Evolutionary conservation across 257 asterid species (phyloP), one percentile per base, ranked within the genome.

Genomic region (Marsdenia floribunda): DNA sequence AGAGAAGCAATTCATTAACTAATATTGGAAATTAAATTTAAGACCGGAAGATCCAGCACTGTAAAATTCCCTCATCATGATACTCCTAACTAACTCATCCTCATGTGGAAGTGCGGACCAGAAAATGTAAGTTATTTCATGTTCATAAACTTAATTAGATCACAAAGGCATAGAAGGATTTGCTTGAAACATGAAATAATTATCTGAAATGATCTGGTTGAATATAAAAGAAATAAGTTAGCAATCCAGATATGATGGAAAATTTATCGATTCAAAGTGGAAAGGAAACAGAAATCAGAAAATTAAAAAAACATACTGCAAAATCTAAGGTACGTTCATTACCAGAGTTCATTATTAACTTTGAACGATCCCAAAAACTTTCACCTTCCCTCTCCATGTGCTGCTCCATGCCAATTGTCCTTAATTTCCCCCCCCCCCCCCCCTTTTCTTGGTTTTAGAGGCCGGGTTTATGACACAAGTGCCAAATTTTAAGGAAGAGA

Each of bases 201-300:
- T 77, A 87, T 82, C 84, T 90, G 96, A 85, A 88, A 92, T 77
- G 98, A 88, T 83, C 98, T 92, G 81, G 54, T 79, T 44, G 75
- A 76, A 79, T 74, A 44, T 1, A 44, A 44, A 44, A 38, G 47
- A 58, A 47, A 70, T 22, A n/a, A 79, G 68, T 18, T 64, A 52
- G 42, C 47, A 46, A 38, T 67, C 66, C 54, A 50, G 29, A 57
- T 21, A 18, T 14, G 57, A 2, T 35, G 26, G 5, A 37, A 5
- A 42, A 4, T 10, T 65, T 33, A 46, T 42, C 2, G 59, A 1
- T 19, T 15, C 22, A 21, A 66, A 22, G 15, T 37, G 49, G 18
- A 38, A 24, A 64, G 59, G 38, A 52, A 15, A 55, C 21, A 65
- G 58, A 52, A 19, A 40, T 1, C 54, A n/a, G 9, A 66, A 49